These are phyloP conservation scores for Gracilaria domingensis DNA, from an alignment of 23 red algal species.

Conservation along the genomic window DNA sequence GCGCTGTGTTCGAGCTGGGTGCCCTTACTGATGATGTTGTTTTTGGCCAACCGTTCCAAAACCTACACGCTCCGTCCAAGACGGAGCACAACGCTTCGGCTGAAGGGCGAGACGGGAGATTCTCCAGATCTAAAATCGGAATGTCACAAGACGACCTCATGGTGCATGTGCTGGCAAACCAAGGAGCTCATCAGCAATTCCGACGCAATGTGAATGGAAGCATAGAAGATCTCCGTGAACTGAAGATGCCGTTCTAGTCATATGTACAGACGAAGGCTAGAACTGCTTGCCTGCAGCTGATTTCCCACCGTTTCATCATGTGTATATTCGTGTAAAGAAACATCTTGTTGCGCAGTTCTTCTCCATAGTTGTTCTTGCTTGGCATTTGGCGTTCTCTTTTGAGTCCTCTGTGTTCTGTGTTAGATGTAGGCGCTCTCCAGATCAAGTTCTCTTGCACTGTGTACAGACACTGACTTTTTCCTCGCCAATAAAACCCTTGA, in stretches of 20 bases:
- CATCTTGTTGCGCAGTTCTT: background rate
- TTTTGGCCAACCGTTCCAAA: slow-evolving; percentile 14
- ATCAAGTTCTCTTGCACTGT: background rate
- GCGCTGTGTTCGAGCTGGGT: slow-evolving; percentile 46
- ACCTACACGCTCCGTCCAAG: background rate
- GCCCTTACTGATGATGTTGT: slow-evolving; percentile 47
- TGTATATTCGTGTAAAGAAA: slow-evolving; percentile 53
- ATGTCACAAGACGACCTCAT: slow-evolving; percentile 68
- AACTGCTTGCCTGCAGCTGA: background rate
- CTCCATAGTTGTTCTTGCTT: background rate
- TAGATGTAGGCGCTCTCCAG: background rate
- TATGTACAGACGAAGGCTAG: slow-evolving; percentile 9
- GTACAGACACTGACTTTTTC: slow-evolving; percentile 8
- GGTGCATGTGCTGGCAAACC: slow-evolving; percentile 49
- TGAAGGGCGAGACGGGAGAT: slow-evolving; percentile 15
- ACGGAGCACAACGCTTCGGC: background rate
- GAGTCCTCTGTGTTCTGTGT: background rate
- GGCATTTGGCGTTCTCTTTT: background rate
- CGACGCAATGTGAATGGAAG: slow-evolving; percentile 64
- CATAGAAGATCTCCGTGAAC: slow-evolving; percentile 66
- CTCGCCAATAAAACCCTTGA: slow-evolving; percentile 6
- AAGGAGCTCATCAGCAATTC: slow-evolving; percentile 5
- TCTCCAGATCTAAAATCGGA: slow-evolving; percentile 47
- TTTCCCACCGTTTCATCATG: background rate
- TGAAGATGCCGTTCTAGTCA: slow-evolving; percentile 42